Evolutionary conservation across 768 basidiomycete genomes (phyloP), one percentile per base, ranked within the genome.

Genomic region (Boletus rufocinnamomeus): DNA sequence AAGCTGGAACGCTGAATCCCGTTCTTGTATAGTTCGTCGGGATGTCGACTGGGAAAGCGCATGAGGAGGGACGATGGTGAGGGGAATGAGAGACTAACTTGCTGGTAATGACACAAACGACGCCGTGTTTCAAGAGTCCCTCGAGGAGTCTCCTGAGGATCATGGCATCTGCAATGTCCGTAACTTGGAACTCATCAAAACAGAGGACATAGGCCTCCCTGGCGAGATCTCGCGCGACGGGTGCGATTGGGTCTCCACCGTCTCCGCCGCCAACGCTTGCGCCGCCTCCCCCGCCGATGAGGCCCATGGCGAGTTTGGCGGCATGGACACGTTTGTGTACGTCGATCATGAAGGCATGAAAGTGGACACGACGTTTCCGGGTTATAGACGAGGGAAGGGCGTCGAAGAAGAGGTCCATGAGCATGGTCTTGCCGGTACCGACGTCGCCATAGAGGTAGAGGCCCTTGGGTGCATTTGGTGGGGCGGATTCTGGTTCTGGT

Each of bases 281-380:
- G 50, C 68, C 66, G 3, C 69, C 66, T 25, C 68, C 69, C 0
- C 66, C 66, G 23, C 85, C 84, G 17, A 81, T 71, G 61, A 78
- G 75, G 2, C 90, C 89, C 77, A 87, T 83, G 56, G 82, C 80
- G 44, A 83, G 76, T 76, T 94, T 95, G 40, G 89, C 83, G 2
- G 86, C 85, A 64, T 98, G 95, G 4, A 95, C 72, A 19, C 94
- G 87, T 69, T 96, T 97, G 72, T 98, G 93, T 23, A 98, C 95
- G 69, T 99, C 97, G 61, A 98, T 87, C 97, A 99, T 98, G 80
- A 99, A 98, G 2, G 94, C 93, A 69, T 98, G 95, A 72, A 99
- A 99, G 73, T 99, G 97, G 17, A 98, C 93, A 32, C 97, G 83
- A 54, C 91, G 87, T 74, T 92, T 93, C 58, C 84, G 82, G 46